Conservation (phyloP, 2,329 filamentous ascomycete species). For the Paecilomyces fulvus region DNA sequence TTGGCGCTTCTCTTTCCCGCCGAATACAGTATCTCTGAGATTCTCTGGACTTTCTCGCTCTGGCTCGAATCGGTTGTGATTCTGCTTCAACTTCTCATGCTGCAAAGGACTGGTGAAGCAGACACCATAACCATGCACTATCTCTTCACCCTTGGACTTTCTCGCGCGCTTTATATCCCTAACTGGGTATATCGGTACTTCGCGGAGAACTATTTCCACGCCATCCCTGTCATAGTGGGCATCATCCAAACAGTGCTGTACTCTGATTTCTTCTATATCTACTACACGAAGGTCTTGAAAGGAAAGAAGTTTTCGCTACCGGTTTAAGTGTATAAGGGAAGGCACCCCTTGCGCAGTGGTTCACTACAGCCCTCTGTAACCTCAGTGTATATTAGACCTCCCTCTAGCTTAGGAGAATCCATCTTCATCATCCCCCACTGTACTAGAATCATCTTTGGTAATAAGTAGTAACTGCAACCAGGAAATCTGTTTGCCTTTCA, state of each 20-base stretch:
- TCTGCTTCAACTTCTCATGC: constrained; percentile 93
- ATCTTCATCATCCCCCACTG: too few species aligned
- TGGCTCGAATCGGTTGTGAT: constrained; percentile 98
- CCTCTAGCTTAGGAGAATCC: too few species aligned
- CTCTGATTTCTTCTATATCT: constrained; percentile 99
- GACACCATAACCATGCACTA: constrained; percentile 99
- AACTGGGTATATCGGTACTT: constrained; percentile 96
- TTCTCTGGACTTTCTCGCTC: constrained; percentile 95
- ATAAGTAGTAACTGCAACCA: too few species aligned
- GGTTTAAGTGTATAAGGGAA: not conserved
- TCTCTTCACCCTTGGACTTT: constrained; percentile 82
- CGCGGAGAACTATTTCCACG: constrained; percentile 71
- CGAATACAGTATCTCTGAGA: constrained; percentile 69
- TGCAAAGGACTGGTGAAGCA: constrained; percentile 93
- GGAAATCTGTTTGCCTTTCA: too few species aligned
- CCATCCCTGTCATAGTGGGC: constrained; percentile 79
- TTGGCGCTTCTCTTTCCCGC: constrained; percentile 79
- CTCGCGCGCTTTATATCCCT: constrained; percentile 91
- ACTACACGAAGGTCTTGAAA: constrained; percentile 70
- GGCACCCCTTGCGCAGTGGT: too few species aligned
- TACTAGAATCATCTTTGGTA: too few species aligned
- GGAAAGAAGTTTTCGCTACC: not conserved
- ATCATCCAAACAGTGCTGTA: constrained; percentile 91
- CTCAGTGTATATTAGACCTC: too few species aligned
- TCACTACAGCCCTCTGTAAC: too few species aligned